phyloP scores from a whole-genome alignment of 306 rosid genomes.

The Styphnolobium japonicum region DNA sequence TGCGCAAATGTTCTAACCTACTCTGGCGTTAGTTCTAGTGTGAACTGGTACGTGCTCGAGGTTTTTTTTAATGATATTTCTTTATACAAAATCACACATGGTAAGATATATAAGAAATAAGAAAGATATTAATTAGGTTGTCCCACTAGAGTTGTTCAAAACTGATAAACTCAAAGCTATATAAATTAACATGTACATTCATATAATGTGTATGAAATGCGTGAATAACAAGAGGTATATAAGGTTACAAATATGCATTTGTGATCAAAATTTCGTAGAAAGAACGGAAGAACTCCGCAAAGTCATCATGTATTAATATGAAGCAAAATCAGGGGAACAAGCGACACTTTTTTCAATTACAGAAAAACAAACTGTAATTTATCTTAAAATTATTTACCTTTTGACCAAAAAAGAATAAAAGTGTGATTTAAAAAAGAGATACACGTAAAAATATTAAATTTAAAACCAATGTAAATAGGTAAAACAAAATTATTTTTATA shows the following conservation, averaged over 20 bases:
- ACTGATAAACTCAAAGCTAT: not conserved
- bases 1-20: constrained; percentile 13
- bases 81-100: no score
- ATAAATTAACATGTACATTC: no score
- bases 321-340: not conserved
- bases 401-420: not conserved
- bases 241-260: not conserved
- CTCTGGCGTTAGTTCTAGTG: not conserved
- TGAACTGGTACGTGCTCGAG: no score
- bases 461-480: no score
- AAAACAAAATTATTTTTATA: no score
- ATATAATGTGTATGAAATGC: no score
- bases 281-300: no score
- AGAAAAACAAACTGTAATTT: not conserved
- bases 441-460: not conserved
- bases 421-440: not conserved
- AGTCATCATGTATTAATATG: not conserved
- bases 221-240: not conserved
- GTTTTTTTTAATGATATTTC: no score
- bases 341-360: not conserved
- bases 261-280: not conserved
- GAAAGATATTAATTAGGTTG: no score
- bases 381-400: not conserved
- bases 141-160: not conserved
- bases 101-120: no score